Base-by-base conservation (phyloP, 139 green algal genomes). In the Closterium sp. region DNA sequence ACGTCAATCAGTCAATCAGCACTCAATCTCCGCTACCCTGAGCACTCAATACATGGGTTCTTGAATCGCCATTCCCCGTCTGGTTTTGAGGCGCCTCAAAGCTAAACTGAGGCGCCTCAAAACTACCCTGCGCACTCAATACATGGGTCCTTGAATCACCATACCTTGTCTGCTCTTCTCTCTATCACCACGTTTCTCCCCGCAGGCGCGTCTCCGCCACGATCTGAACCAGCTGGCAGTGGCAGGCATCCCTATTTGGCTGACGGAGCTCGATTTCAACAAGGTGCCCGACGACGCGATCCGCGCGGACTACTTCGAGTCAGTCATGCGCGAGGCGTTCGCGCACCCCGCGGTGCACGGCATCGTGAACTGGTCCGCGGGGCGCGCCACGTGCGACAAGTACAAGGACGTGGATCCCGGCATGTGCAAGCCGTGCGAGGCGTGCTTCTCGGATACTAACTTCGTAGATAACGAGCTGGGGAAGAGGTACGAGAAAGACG, bases 291-390 rank as follows among this genome's bases (percentile, higher is more conserved):
- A 93, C 30, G n/a, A 88, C 19, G 29, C 24, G 28, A 86, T 62
- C 13, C 90, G 91, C 85, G 90, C 90, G 9, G 50, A 90, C 30
- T 93, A 93, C 85, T 93, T 93, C 38, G 90, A 93, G 85, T n/a
- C 30, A 27, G 90, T 91, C 85, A 93, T 94, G 90, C 86, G 92
- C 2, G 90, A 94, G n/a, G 70, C 79, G 19, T 94, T 93, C 45
- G 70, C 89, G n/a, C 92, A 94, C 86, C 92, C 92, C 22, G 29
- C 62, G 5, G 92, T 94, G 29, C n/a, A 88, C 21, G 92, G 92
- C 28, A 94, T 94, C 86, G 86, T 94, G 89, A 42, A 91, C 29
- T 94, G 92, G 92, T 86, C 89, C 85, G 85, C 88, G n/a, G 90
- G 85, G 29, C 90, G 90, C 85, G 42, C 32, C 29, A 21, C 90